Conservation (phyloP, 805 yeast genomes). For the Candida takata region DNA sequence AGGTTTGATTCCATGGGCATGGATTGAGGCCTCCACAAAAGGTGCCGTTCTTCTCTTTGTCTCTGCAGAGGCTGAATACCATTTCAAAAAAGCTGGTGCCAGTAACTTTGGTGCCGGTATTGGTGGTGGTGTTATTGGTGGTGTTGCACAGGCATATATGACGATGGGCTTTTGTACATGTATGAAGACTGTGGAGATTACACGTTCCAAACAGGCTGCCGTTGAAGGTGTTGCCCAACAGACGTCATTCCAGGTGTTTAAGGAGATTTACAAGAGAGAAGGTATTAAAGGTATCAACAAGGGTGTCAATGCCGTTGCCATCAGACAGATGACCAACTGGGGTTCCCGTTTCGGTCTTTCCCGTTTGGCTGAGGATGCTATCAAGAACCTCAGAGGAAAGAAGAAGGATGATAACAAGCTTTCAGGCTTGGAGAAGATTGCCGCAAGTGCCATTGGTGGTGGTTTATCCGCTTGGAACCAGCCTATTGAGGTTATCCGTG, state of each 20-base stretch:
- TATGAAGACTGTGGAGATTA: slow-evolving; percentile 98
- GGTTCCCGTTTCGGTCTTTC: slow-evolving; percentile 94
- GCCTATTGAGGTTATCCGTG: slow-evolving; percentile 96
- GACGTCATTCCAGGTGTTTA: slow-evolving; percentile 79
- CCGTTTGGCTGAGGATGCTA: slow-evolving; percentile 82
- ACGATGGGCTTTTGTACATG: slow-evolving; percentile 99
- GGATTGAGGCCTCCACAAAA: slow-evolving; percentile 99
- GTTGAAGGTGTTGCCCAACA: slow-evolving; percentile 62
- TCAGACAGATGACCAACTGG: slow-evolving; percentile 98
- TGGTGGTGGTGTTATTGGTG: slow-evolving; percentile 94
- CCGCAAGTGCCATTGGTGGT: slow-evolving; percentile 89
- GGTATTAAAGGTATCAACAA: slow-evolving; percentile 93
- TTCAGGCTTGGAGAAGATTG: slow-evolving; percentile 70
- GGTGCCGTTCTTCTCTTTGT: slow-evolving; percentile 94
- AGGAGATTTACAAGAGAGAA: slow-evolving; percentile 74
- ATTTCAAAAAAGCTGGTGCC: slow-evolving; percentile 59
- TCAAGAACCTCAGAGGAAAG: slow-evolving; percentile 59
- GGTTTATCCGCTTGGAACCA: slow-evolving; percentile 98
- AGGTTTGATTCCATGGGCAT: slow-evolving; percentile 98
- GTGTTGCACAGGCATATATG: slow-evolving; percentile 91
- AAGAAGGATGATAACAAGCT: slow-evolving; percentile 52
- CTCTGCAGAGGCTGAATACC: slow-evolving; percentile 86
- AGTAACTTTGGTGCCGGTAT: slow-evolving; percentile 80
- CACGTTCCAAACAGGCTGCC: slow-evolving; percentile 72
- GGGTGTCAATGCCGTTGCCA: slow-evolving; percentile 99